These are phyloP conservation scores for Colletotrichum sp. DNA, from an alignment of 2,329 filamentous ascomycete species.

Conservation along the genomic window DNA sequence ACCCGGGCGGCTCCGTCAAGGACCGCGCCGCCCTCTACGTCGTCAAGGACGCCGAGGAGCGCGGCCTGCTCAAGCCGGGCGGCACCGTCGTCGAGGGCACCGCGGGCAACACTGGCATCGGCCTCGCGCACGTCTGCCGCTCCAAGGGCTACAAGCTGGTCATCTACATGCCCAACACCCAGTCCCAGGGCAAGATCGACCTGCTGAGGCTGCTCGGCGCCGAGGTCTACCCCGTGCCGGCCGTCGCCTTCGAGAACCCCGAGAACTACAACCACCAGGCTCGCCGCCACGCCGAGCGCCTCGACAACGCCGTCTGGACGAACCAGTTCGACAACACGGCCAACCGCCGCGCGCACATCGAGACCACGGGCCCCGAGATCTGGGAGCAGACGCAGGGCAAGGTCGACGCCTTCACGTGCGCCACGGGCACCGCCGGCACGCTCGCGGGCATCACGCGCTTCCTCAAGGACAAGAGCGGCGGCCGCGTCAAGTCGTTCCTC, in stretches of 20 bases:
- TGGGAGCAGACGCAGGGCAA: slow-evolving; percentile 89
- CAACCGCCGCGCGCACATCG: slow-evolving; percentile 91
- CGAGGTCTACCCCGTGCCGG: slow-evolving; percentile 94
- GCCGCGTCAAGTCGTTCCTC: slow-evolving; percentile 84
- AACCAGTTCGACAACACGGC: slow-evolving; percentile 98
- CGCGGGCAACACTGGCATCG: slow-evolving; percentile 97
- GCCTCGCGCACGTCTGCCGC: slow-evolving; percentile 94
- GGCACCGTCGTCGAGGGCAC: slow-evolving; percentile 98
- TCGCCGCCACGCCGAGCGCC: slow-evolving; percentile 80
- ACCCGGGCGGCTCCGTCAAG: slow-evolving; percentile 95
- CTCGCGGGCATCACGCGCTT: slow-evolving; percentile 88
- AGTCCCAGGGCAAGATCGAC: slow-evolving; percentile 97
- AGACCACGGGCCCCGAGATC: slow-evolving; percentile 97
- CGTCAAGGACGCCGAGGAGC: slow-evolving; percentile 90
- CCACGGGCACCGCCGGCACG: slow-evolving; percentile 91
- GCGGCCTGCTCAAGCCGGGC: slow-evolving; percentile 79
- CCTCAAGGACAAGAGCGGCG: slow-evolving; percentile 81
- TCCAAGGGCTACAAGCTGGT: slow-evolving; percentile 92
- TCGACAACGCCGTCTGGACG: slow-evolving; percentile 95
- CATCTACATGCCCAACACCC: slow-evolving; percentile 99
- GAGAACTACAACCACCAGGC: slow-evolving; percentile 99
- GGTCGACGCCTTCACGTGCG: slow-evolving; percentile 93
- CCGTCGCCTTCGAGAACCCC: slow-evolving; percentile 93
- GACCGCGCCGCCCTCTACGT: slow-evolving; percentile 95
- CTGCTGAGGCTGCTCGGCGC: slow-evolving; percentile 88